These are phyloP conservation scores for Spizellomyces sp. DNA, from an alignment of 192 early-diverging fungal species.

Conservation along the genomic window DNA sequence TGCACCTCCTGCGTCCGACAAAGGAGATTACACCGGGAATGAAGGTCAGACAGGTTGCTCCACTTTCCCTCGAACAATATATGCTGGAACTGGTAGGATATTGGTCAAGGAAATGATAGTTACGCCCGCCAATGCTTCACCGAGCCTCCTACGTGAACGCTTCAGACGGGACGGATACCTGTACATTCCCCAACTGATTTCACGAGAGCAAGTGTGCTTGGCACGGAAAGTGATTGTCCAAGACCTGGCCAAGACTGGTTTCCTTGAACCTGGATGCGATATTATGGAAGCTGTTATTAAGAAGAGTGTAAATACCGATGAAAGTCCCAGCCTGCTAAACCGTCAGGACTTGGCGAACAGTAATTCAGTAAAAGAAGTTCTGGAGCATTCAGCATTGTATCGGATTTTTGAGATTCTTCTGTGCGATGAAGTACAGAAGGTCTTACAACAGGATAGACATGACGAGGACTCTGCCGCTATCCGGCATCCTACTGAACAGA, in stretches of 20 bases:
- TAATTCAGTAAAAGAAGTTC: conserved; percentile 4
- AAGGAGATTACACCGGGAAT: not conserved
- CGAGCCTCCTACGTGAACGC: not conserved
- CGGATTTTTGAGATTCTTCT: conserved; percentile 28
- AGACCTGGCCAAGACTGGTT: conserved; percentile 10
- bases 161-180: conserved; percentile 29
- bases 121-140: not conserved
- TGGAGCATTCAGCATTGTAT: conserved; percentile 33
- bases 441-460: not conserved
- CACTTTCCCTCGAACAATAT: not conserved
- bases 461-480: not conserved
- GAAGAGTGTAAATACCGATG: not conserved
- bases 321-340: conserved; percentile 24
- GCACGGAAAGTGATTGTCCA: conserved; percentile 14
- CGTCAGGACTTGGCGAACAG: conserved; percentile 33
- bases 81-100: not conserved
- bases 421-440: not conserved
- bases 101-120: not conserved
- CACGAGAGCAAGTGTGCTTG: not conserved
- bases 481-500: not conserved
- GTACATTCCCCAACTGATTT: conserved; percentile 1
- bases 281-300: not conserved
- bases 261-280: conserved; percentile 8
- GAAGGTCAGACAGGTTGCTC: not conserved
- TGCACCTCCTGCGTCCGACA: not conserved